These are phyloP conservation scores for Cyberlindnera americana DNA, from an alignment of 805 yeast genomes.

Conservation along the genomic window DNA sequence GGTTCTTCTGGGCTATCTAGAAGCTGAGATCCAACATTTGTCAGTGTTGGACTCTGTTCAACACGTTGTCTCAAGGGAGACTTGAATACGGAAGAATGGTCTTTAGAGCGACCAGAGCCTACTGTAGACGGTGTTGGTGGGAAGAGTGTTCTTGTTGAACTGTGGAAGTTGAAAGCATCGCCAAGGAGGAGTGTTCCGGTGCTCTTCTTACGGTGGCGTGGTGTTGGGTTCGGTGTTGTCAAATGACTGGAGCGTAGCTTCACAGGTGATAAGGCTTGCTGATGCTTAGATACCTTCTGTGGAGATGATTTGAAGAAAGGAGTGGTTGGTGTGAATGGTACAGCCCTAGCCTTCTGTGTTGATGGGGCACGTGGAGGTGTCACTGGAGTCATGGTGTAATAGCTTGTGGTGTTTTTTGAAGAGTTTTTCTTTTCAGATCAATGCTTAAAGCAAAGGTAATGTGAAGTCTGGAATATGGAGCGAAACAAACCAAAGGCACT, in stretches of 20 bases:
- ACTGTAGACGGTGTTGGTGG: conserved; percentile 31
- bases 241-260: conserved; percentile 8
- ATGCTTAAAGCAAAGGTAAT: not conserved
- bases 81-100: conserved; percentile 1
- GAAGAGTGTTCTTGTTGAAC: conserved; percentile 22
- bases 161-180: conserved; percentile 9
- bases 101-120: conserved; percentile 27
- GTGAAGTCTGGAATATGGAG: no score
- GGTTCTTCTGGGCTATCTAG: conserved; percentile 10
- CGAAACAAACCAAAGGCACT: no score
- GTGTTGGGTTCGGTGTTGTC: conserved; percentile 25
- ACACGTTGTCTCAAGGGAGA: conserved; percentile 11
- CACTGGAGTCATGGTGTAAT: conserved; percentile 20
- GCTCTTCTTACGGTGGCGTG: conserved; percentile 22
- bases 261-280: conserved; percentile 11
- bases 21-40: no score
- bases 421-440: no score
- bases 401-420: not conserved
- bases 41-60: conserved; percentile 8
- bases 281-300: conserved; percentile 9
- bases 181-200: conserved; percentile 7
- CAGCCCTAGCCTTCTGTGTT: conserved; percentile 11
- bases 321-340: conserved; percentile 21
- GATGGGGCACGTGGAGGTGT: conserved; percentile 23
- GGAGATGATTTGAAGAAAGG: conserved; percentile 21